Evolutionary conservation across 108 stramenopile genomes (phyloP), one percentile per base, ranked within the genome.

Genomic region (Cyclotella atomus): DNA sequence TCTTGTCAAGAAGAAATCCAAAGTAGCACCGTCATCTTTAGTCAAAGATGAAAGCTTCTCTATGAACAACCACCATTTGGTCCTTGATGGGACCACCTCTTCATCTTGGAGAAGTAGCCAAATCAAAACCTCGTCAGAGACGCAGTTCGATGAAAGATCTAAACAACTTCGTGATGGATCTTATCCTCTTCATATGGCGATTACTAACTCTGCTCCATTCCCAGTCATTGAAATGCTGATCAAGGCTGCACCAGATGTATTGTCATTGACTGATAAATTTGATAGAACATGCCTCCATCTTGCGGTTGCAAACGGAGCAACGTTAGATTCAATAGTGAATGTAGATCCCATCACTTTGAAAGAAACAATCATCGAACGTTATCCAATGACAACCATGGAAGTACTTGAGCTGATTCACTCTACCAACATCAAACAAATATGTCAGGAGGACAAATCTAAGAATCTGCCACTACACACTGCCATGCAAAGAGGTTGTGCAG

Each of bases 141-240:
- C 25, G 8, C 53, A 46, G 0, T 57, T 56, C 23, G 43, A 57
- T 30, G 68, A 69, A 36, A 9, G 55, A 32, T 69, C 55, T 28
- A 41, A 17, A 10, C 77, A 79, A 59, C 19, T 79, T 53, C 74
- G 81, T 9, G 81, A 82, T 29, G 81, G 81, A 36, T 64, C 59
- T 0, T 82, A 41, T 32, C 81, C 81, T 15, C 41, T 82, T 52
- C 75, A 70, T 47, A 82, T 82, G 54, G 81, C 81, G 8, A 57
- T 82, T 35, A 19, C 38, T 28, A 70, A 43, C 25, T 74, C 74
- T 33, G 81, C 81, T 23, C 59, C 74, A 7, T 35, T 47, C 2
- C 2, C n/a, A 21, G 61, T 76, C 23, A 24, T 82, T 24, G 54
- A 70, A 29, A 79, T 63, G 53, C 47, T 79, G 45, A 20, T 79